Base-by-base conservation (phyloP, 2,329 filamentous ascomycete species). In the Cladosporium sp. region DNA sequence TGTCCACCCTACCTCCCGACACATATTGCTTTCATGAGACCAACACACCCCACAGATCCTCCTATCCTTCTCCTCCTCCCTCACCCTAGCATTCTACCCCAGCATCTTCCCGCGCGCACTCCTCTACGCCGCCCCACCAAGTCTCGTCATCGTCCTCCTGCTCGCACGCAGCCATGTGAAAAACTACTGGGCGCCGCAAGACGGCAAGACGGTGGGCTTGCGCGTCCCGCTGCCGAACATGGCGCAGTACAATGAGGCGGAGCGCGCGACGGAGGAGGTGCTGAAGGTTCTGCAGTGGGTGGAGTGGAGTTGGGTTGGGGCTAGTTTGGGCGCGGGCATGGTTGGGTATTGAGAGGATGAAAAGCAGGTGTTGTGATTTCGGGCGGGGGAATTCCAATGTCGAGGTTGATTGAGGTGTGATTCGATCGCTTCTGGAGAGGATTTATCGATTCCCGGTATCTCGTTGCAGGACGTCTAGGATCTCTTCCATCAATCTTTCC, bases 231-330 rank as follows among this genome's bases (percentile, higher is more conserved):
- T 66, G 29, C 62, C 63, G n/a, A 62, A 62, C 8, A 58, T 63
- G 59, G 52, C 49, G 33, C 53, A 58, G n/a, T 66, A 67, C 54
- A 69, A 68, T 43, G 62, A 65, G 30, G 67, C 66, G 15, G 60
- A 65, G 51, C 51, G 50, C 12, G 56, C 57, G 50, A 69, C 66
- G 3, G 58, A 64, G 45, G 52, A 60, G 20, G 20, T 69, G 51
- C 50, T 67, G 43, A 47, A 63, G 38, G 53, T 61, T 19, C 55
- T 69, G 42, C 56, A 64, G 54, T 67, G 58, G 45, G 40, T 69
- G 48, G 62, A 68, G 55, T 67, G 63, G 41, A 61, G 59, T 41
- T 69, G 67, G 67, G 61, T 65, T 6, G 52, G 58, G 19, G 61
- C 60, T 16, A 60, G 55, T 19, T 57, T 67, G 33, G 58, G 62